phyloP scores from a whole-genome alignment of 192 early-diverging fungal species.

The Backusella circina region DNA sequence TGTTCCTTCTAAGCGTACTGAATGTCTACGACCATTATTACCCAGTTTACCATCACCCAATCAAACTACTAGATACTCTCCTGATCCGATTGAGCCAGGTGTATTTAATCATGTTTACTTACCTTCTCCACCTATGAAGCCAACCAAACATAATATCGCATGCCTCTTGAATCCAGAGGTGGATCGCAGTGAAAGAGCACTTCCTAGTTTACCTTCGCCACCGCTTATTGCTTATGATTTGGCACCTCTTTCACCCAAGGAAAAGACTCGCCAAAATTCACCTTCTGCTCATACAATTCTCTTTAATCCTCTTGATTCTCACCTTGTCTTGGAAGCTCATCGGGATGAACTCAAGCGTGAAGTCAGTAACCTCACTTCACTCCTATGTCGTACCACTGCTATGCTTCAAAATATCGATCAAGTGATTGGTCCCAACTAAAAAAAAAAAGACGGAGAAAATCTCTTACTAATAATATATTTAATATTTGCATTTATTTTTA shows the following conservation, averaged over 20 bases:
- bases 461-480: not conserved
- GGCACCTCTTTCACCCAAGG: constrained; percentile 1
- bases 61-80: not conserved
- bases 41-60: not conserved
- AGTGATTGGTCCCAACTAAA: constrained; percentile 28
- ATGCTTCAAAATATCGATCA: constrained; percentile 51
- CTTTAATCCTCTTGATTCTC: not conserved
- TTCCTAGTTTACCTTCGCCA: constrained; percentile 26
- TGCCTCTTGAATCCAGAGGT: constrained; percentile 25
- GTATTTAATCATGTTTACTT: constrained; percentile 12
- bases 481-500: not conserved
- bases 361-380: constrained; percentile 45
- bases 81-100: constrained; percentile 18
- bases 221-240: constrained; percentile 30
- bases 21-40: constrained; percentile 5
- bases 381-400: constrained; percentile 49
- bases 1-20: not conserved
- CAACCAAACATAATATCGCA: constrained; percentile 15
- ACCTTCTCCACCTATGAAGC: constrained; percentile 21
- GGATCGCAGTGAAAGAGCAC: not conserved
- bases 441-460: not conserved
- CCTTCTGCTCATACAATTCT: not conserved
- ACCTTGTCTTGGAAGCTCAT: constrained; percentile 49
- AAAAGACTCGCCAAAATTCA: not conserved
- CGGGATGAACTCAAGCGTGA: constrained; percentile 53